Conservation (phyloP, 495 filamentous ascomycete genomes). For the Saxophila tyrrhenica region DNA sequence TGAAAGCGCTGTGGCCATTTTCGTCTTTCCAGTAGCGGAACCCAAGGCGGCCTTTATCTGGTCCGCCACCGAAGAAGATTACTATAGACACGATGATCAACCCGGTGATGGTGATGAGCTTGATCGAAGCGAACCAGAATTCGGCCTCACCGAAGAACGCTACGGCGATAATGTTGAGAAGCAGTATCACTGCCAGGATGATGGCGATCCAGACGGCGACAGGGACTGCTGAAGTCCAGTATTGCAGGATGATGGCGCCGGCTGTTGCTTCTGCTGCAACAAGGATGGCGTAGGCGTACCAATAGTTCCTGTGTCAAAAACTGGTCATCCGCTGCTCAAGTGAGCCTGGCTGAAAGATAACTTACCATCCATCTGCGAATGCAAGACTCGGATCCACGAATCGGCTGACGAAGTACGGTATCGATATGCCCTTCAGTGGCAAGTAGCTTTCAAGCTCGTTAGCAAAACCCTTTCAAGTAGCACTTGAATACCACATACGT, state of each 20-base stretch:
- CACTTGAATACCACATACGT: conserved; percentile 22
- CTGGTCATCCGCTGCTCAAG: too few species aligned
- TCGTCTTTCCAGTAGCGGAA: conserved; percentile 54
- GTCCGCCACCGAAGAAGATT: conserved; percentile 54
- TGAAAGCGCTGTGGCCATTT: conserved; percentile 25
- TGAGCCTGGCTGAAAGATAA: not conserved
- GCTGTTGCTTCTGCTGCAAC: conserved; percentile 23
- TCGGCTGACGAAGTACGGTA: conserved; percentile 45
- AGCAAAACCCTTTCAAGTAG: conserved; percentile 7
- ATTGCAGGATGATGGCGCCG: conserved; percentile 17
- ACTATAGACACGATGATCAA: conserved; percentile 33
- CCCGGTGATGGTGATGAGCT: conserved; percentile 23
- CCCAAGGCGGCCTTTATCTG: conserved; percentile 50
- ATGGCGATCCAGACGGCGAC: conserved; percentile 34
- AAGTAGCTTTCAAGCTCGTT: conserved; percentile 6
- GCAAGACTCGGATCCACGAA: conserved; percentile 54
- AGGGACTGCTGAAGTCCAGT: conserved; percentile 9
- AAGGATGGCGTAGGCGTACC: conserved; percentile 26
- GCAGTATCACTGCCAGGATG: conserved; percentile 34
- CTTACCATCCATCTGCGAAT: conserved; percentile 45
- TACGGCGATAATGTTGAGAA: conserved; percentile 34
- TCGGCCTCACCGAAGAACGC: conserved; percentile 33
- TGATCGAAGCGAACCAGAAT: conserved; percentile 35
- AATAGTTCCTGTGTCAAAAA: conserved; percentile 17
- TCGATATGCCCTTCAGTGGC: conserved; percentile 23